Conservation (phyloP, 2,329 filamentous ascomycete genomes). For the Botrytis squamosa region DNA sequence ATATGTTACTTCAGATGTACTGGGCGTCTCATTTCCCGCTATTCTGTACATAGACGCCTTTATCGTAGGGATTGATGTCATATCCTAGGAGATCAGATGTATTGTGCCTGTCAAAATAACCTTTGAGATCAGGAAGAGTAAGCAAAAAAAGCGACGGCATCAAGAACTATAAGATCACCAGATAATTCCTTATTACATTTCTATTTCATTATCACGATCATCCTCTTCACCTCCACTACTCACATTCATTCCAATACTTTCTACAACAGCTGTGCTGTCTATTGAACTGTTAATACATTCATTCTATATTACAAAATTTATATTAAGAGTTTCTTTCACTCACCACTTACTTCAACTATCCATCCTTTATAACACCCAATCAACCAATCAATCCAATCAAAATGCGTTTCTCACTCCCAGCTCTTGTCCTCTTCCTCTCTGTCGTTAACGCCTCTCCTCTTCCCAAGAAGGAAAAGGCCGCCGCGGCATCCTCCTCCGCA, state of each 20-base stretch:
- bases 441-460: constrained; percentile 39
- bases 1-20: not conserved
- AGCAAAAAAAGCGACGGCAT: not conserved
- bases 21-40: constrained; percentile 13
- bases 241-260: constrained; percentile 22
- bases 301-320: constrained; percentile 22
- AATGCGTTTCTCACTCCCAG: constrained; percentile 42
- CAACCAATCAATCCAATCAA: constrained; percentile 23
- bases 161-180: constrained; percentile 26
- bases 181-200: constrained; percentile 31
- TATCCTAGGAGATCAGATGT: not conserved
- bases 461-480: constrained; percentile 26
- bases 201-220: constrained; percentile 24
- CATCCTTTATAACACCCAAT: not conserved
- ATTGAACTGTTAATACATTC: constrained; percentile 28
- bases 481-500: constrained; percentile 22
- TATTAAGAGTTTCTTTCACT: constrained; percentile 18
- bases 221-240: not conserved
- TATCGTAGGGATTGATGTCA: not conserved
- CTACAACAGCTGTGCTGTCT: constrained; percentile 37
- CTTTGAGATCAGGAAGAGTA: not conserved
- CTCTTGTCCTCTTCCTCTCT: constrained; percentile 33
- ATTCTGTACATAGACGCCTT: not conserved
- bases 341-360: not conserved
- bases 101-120: not conserved